A percentile compares a stretch with the other conserved stretches of the same genome.
Conservation (phyloP, 345 rosid species). For the Moricandia arvensis region DNA sequence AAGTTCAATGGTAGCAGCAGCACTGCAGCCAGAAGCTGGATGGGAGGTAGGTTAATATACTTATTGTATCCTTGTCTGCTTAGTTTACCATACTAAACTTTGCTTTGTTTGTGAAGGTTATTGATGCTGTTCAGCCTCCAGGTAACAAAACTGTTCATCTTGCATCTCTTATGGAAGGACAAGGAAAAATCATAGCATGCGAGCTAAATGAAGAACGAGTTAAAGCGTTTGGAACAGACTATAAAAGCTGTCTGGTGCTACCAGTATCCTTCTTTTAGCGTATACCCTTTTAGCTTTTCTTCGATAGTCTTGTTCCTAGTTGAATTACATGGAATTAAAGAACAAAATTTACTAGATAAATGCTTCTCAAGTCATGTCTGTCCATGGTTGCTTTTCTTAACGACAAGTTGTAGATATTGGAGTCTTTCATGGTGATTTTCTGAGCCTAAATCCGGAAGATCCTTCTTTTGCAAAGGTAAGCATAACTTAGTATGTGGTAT, state of each 20-base stretch:
- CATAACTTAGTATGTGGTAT: background rate
- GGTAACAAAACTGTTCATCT: background rate
- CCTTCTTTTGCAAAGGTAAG: slow-evolving; percentile 60
- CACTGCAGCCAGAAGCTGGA: slow-evolving; percentile 50
- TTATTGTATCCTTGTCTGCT: background rate
- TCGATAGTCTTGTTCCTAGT: background rate
- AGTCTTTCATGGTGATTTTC: slow-evolving; percentile 59
- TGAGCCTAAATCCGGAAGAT: slow-evolving; percentile 63
- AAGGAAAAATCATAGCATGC: background rate
- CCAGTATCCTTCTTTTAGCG: slow-evolving; percentile 58
- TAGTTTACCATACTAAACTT: no score
- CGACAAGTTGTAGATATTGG: slow-evolving; percentile 45
- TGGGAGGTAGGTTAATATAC: background rate
- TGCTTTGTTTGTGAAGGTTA: background rate
- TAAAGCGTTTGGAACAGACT: slow-evolving; percentile 65
- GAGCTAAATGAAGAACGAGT: slow-evolving; percentile 54
- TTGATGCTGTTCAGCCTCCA: background rate
- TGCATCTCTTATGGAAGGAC: background rate
- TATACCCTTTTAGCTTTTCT: slow-evolving; percentile 1
- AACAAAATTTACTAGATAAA: no score
- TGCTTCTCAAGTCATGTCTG: background rate
- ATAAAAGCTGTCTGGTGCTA: slow-evolving; percentile 77
- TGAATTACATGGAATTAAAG: background rate
- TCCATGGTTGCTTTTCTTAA: slow-evolving; percentile 37
- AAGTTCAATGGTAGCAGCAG: slow-evolving; percentile 89